Conservation (phyloP, 345 rosid genomes). For the Reutealis trisperma region DNA sequence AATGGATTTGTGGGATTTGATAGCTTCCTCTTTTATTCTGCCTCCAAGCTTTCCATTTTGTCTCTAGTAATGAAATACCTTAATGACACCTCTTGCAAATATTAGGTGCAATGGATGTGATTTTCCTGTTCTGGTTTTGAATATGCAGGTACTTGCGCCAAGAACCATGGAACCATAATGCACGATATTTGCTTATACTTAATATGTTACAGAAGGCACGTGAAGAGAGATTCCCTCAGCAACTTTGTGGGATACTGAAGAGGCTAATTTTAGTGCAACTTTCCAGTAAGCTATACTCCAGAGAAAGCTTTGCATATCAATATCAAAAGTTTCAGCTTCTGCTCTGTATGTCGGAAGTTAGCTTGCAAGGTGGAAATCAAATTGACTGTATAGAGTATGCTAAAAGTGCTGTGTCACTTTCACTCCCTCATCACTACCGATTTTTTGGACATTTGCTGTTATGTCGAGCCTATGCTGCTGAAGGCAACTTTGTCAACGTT, state of each 20-base stretch:
- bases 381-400: conserved; percentile 50
- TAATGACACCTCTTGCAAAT: neutral
- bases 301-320: conserved; percentile 32
- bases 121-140: conserved; percentile 24
- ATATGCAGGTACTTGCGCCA: conserved; percentile 63
- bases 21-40: neutral
- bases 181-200: conserved; percentile 70
- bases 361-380: conserved; percentile 60
- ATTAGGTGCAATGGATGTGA: conserved; percentile 3
- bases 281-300: conserved; percentile 49
- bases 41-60: neutral
- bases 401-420: conserved; percentile 55
- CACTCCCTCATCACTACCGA: conserved; percentile 57
- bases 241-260: conserved; percentile 50
- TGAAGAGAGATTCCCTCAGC: conserved; percentile 79
- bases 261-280: conserved; percentile 58
- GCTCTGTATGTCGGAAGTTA: conserved; percentile 81
- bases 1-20: neutral
- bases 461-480: conserved; percentile 80
- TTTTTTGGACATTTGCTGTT: conserved; percentile 75
- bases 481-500: conserved; percentile 43
- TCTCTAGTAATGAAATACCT: neutral
- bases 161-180: conserved; percentile 79
- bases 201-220: conserved; percentile 83
- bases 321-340: conserved; percentile 83